Evolutionary conservation across 805 yeast genomes (phyloP), one percentile per base, ranked within the genome.

Genomic region (Jamesozyma jinghongensis): DNA sequence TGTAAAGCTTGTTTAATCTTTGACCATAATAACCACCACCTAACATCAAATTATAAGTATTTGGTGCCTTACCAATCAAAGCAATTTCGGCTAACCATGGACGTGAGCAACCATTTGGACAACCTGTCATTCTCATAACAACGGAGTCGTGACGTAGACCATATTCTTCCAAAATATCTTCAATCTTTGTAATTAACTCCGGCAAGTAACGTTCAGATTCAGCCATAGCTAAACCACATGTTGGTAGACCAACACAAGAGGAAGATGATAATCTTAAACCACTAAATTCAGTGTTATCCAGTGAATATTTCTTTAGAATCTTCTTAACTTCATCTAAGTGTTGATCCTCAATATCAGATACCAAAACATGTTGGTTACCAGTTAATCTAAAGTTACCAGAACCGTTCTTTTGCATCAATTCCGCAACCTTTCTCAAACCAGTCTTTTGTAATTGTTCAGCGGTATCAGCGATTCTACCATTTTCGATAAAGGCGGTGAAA

Each of bases 211-310:
- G 79, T 69, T 90, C 97, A 41, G 94, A 82, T 68, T 90, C 97
- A 27, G 97, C 97, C 97, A 90, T 87, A 16, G 97, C 97, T 57
- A 90, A 75, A 52, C 97, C 97, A 77, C 97, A 90, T 1, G 97
- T 90, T 51, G 97, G 97, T 75, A 90, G 80, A 2, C 96, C 97
- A 44, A 90, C 97, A 75, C 97, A 90, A 0, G 97, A 94, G 19
- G 95, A 87, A 6, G 96, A 85, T 8, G 95, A 81, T 43, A 86
- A 72, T 63, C 97, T 78, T 56, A 90, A 70, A 3, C 83, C 94
- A 41, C 94, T 79, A 65, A 79, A 83, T 49, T 79, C 74, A 38
- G 87, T 72, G 67, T 86, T 87, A 61, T 86, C 95, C 48, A 90
- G 73, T 62, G 81, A 84, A 66, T 82, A 84, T 59, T 82, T 65